Evolutionary conservation across 2,329 filamentous ascomycete species (phyloP).

Genomic region (Apiospora aurea): DNA sequence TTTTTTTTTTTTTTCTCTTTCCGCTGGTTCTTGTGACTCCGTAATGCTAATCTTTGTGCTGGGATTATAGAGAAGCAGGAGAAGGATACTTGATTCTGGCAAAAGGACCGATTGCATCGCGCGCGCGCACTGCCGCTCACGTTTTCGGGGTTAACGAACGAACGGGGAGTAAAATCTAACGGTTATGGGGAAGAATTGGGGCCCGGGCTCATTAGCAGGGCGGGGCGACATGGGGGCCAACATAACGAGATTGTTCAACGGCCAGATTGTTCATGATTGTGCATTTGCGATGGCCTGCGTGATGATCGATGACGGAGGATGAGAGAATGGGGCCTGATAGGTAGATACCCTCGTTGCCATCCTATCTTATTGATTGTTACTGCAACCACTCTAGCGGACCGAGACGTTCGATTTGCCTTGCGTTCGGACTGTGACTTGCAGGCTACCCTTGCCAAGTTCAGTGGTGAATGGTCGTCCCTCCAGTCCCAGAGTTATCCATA

Average conservation of each 20-base stretch:
- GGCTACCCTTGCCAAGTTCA: no score
- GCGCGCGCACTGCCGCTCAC: background rate
- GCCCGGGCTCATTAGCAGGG: constrained; percentile 1
- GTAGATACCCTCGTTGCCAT: background rate
- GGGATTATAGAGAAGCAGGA: background rate
- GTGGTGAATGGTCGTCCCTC: no score
- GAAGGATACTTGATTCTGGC: background rate
- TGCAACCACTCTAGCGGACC: no score
- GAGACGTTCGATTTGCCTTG: no score
- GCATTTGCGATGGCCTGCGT: background rate
- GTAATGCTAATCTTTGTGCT: no score
- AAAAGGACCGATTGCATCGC: background rate
- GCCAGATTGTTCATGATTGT: background rate
- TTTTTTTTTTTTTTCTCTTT: background rate
- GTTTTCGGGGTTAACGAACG: background rate
- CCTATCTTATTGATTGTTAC: background rate
- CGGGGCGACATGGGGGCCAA: background rate
- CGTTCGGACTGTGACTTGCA: no score
- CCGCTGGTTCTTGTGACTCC: no score
- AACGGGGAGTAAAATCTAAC: background rate
- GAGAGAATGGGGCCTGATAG: background rate
- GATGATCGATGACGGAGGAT: background rate
- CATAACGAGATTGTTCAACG: background rate
- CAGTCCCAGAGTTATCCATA: no score
- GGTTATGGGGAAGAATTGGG: background rate